Conservation (phyloP, 2,329 filamentous ascomycete genomes). For the Macroventuria anomochaeta region DNA sequence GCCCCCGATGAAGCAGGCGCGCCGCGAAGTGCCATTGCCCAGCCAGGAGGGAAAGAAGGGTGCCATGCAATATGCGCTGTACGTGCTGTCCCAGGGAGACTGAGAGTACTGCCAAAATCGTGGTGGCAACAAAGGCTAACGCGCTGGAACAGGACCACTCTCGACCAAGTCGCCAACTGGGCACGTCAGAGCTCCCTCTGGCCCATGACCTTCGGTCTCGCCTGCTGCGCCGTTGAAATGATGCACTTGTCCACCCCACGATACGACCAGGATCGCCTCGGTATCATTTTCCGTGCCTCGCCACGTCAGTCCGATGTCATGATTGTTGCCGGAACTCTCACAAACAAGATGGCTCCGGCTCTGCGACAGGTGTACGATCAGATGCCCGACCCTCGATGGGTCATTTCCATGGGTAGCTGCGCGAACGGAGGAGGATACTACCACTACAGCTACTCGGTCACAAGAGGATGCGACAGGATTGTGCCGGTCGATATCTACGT, state of each 20-base stretch:
- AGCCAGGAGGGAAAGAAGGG: slow-evolving; percentile 83
- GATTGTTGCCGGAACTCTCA: slow-evolving; percentile 92
- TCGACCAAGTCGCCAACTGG: slow-evolving; percentile 87
- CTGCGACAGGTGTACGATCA: slow-evolving; percentile 92
- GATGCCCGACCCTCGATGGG: slow-evolving; percentile 92
- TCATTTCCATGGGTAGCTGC: slow-evolving; percentile 83
- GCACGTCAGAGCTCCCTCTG: slow-evolving; percentile 85
- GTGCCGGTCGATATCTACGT: slow-evolving; percentile 86
- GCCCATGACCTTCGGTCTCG: slow-evolving; percentile 90
- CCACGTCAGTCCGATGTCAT: slow-evolving; percentile 91
- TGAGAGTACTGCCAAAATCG: background rate
- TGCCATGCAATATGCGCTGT: slow-evolving; percentile 85
- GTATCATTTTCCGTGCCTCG: slow-evolving; percentile 90
- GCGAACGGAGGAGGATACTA: slow-evolving; percentile 87
- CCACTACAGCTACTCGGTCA: slow-evolving; percentile 83
- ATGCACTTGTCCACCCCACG: slow-evolving; percentile 92
- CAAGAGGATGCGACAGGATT: slow-evolving; percentile 78
- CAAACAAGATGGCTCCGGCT: slow-evolving; percentile 95
- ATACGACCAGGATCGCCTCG: slow-evolving; percentile 88
- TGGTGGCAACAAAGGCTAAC: slow-evolving; percentile 23
- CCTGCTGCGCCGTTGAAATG: slow-evolving; percentile 92
- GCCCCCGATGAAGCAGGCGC: slow-evolving; percentile 63
- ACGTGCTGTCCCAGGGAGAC: slow-evolving; percentile 52
- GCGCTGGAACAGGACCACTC: slow-evolving; percentile 66
- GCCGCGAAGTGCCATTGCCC: slow-evolving; percentile 73